Evolutionary conservation across 1,284 basidiomycete species (phyloP).

Genomic region (Irpex lacteus): DNA sequence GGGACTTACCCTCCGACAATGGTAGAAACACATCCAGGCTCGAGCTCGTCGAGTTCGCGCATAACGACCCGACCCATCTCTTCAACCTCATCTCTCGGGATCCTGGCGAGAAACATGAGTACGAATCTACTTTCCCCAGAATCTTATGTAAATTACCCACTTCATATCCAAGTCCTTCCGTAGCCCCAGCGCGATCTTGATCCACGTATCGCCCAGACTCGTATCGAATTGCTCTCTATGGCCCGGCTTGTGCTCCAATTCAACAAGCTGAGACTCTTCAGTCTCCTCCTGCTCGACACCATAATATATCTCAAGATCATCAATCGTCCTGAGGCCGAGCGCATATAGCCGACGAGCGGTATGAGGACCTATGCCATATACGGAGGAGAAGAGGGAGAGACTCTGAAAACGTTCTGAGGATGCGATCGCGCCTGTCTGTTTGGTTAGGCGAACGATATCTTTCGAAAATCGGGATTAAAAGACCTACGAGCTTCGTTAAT

Average conservation of each 20-base stretch:
- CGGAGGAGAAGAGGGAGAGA: conserved; percentile 54
- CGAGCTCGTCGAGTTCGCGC: conserved; percentile 51
- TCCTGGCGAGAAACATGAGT: too few species aligned
- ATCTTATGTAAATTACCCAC: too few species aligned
- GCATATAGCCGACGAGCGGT: conserved; percentile 63
- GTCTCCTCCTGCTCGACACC: conserved; percentile 38
- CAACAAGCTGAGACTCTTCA: conserved; percentile 20
- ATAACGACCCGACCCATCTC: conserved; percentile 58
- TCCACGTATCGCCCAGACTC: conserved; percentile 32
- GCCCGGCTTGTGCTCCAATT: conserved; percentile 14
- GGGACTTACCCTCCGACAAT: conserved; percentile 67
- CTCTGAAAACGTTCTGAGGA: conserved; percentile 51
- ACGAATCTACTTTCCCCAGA: too few species aligned
- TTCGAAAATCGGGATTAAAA: not conserved
- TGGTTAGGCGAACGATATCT: not conserved
- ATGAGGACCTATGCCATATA: conserved; percentile 73
- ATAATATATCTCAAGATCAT: conserved; percentile 65
- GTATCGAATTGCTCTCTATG: conserved; percentile 9
- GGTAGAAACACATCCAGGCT: conserved; percentile 59
- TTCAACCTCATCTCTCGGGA: conserved; percentile 67
- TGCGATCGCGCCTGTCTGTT: conserved; percentile 42
- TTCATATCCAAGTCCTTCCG: conserved; percentile 47
- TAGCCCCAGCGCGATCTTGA: conserved; percentile 50
- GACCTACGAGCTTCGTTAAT: conserved; percentile 61
- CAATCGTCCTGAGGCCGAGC: conserved; percentile 55